Base-by-base conservation (phyloP, 768 basidiomycete genomes). In the Leccinellum albellum region DNA sequence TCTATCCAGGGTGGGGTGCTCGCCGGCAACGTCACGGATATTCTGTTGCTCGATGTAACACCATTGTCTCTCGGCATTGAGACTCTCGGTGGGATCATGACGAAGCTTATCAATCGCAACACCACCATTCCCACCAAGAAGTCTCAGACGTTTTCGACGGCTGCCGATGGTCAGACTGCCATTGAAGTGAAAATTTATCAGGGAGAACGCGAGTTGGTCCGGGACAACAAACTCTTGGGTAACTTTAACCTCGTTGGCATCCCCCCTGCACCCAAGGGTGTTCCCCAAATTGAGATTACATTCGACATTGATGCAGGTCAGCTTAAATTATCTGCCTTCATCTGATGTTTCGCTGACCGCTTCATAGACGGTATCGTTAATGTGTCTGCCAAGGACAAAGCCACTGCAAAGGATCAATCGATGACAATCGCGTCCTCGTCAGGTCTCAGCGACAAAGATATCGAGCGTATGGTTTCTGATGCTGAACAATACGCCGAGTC, bases 121-220 rank as follows among this genome's bases (percentile, higher is more conserved):
- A 99, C 97, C 12, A 98, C 97, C 56, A 98, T 98, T 75, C 97
- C 97, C 5, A 98, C 96, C 64, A 99, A 99, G 83, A 99, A 99
- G 84, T 94, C 93, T 0, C 96, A 98, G 74, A 90, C 89, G 45
- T 98, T 99, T 83, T 98, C 96, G 4, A 99, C 97, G 15, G 96
- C 97, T 40, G 96, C 96, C 37, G 97, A 99, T 60, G 96, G 97
- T 52, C 97, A 99, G 76, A 96, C 91, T n/a, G 95, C 96, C 35
- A 98, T 99, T 63, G 95, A 98, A 74, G 96, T 99, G 74, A 98
- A 98, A 86, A 94, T 99, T 65, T 99, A 85, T 82, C 97, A 99
- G 78, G 97, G 97, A 69, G 97, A 99, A 80, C 95, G 97, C 79
- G 97, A 98, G 72, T 86, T 98, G 64, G 95, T 98, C 56, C 82